Evolutionary conservation across 129 eudicot genomes (phyloP), one percentile per base, ranked within the genome.

Genomic region (Oenanthe sinensis): DNA sequence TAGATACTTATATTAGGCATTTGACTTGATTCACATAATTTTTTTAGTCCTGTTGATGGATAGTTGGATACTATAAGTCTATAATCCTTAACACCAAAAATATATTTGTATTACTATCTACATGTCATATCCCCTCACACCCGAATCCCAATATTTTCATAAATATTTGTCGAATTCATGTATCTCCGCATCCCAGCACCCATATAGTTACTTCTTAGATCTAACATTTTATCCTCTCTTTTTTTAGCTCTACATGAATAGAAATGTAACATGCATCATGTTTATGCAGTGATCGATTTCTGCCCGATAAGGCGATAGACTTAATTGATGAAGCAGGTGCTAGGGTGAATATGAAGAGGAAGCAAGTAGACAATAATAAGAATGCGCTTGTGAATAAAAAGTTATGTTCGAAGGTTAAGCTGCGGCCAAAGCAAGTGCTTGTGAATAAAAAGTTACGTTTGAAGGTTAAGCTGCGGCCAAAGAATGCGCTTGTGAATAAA

Each of bases 241-340:
- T 26, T 9, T 60, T 8, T 60, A 50, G 3, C 0, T 62, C 15
- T 9, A 26, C 70, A 12, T 37, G 17, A 26, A 30, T 30, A 37
- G 12, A 4, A 67, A 11, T 14, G 8, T 11, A 15, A 12, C 39
- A 39, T 1, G 10, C 43, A 15, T 28, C 16, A 33, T 33, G 43
- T 76, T n/a, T 17, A 22, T 44, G 33, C 70, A 33, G 79, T 12
- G 80, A 58, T 14, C 50, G 80, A 1, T 77, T 77, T 15, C 39
- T 77, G 13, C 80, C 55, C 0, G 73, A 60, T 26, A 77, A 77
- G 55, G 80, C 80, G 1, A 77, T 60, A 40, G 80, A 77, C 73
- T 77, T 77, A 37, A 39, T 39, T 3, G 79, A 76, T 30, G 79
- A 77, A 58, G 79, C 79, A 36, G 71, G 71, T n/a, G 42, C 71